phyloP scores from a whole-genome alignment of 176 grass and related monocot genomes.

The Miscanthus lutarioriparius region DNA sequence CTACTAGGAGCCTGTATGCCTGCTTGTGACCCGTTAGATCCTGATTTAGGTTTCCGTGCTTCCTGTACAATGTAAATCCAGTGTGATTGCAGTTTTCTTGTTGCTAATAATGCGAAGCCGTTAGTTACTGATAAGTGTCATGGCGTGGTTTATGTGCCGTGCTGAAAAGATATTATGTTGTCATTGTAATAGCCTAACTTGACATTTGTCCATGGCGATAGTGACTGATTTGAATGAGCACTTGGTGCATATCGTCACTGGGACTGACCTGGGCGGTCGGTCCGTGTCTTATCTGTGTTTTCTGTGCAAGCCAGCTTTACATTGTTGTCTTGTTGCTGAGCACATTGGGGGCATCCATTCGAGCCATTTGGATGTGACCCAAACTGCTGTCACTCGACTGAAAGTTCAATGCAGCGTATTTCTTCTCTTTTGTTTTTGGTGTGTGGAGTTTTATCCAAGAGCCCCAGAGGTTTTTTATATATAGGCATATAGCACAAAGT shows the following conservation, averaged over 20 bases:
- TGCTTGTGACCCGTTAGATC: constrained; percentile 29
- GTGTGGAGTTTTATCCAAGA: neutral
- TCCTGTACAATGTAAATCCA: constrained; percentile 59
- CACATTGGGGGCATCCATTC: neutral
- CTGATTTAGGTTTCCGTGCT: constrained; percentile 41
- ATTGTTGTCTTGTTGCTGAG: constrained; percentile 2
- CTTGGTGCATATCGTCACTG: neutral
- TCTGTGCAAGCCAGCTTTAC: neutral
- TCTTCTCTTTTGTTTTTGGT: neutral
- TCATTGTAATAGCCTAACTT: constrained; percentile 36
- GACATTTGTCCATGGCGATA: constrained; percentile 12
- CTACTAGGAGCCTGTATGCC: constrained; percentile 22
- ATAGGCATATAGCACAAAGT: neutral
- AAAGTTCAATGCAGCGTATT: neutral
- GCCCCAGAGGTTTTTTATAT: neutral
- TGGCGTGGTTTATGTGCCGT: neutral
- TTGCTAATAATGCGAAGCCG: constrained; percentile 50
- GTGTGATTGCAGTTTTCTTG: constrained; percentile 50
- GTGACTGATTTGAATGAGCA: constrained; percentile 29
- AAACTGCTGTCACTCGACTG: constrained; percentile 3
- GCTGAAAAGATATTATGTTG: constrained; percentile 8
- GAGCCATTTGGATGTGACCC: constrained; percentile 13
- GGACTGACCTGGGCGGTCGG: neutral
- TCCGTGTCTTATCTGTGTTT: neutral
- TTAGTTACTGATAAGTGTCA: constrained; percentile 44